A percentile compares a stretch with the other conserved stretches of the same genome.
These are phyloP conservation scores for Aspergillus sp. DNA, from an alignment of 2,329 filamentous ascomycete genomes.

Conservation along the genomic window DNA sequence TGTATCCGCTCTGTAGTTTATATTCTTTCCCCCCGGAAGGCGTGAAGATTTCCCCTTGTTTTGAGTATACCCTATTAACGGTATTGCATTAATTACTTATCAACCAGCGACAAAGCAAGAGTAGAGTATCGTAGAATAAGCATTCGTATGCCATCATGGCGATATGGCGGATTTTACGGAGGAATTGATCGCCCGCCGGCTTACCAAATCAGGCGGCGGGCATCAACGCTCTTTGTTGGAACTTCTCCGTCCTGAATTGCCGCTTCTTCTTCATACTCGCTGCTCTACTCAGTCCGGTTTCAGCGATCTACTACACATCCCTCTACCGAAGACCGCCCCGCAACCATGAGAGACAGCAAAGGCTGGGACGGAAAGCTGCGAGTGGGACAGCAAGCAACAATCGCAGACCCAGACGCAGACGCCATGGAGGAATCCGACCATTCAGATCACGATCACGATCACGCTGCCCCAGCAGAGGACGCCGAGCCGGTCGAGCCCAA, in stretches of 20 bases:
- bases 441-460: conserved; percentile 62
- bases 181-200: too few relatives aligned
- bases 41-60: too few relatives aligned
- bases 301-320: too few relatives aligned
- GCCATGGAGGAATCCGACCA: conserved; percentile 78
- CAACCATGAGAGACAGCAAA: conserved; percentile 33
- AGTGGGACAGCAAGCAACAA: conserved; percentile 57
- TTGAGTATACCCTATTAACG: too few relatives aligned
- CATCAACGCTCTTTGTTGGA: too few relatives aligned
- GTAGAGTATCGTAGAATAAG: too few relatives aligned
- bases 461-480: too few relatives aligned
- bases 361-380: conserved; percentile 41
- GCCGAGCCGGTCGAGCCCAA: conserved; percentile 64
- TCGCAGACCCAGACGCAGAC: conserved; percentile 75
- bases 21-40: conserved; percentile 4
- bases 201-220: neutral
- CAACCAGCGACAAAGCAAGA: too few relatives aligned
- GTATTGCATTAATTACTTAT: too few relatives aligned
- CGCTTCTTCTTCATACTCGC: neutral
- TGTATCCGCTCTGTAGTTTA: conserved; percentile 17
- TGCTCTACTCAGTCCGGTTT: neutral
- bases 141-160: too few relatives aligned
- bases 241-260: too few relatives aligned
- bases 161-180: too few relatives aligned
- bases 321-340: conserved; percentile 1